Conservation (phyloP, 305 asterid species). For the Fraxinus baroniana region DNA sequence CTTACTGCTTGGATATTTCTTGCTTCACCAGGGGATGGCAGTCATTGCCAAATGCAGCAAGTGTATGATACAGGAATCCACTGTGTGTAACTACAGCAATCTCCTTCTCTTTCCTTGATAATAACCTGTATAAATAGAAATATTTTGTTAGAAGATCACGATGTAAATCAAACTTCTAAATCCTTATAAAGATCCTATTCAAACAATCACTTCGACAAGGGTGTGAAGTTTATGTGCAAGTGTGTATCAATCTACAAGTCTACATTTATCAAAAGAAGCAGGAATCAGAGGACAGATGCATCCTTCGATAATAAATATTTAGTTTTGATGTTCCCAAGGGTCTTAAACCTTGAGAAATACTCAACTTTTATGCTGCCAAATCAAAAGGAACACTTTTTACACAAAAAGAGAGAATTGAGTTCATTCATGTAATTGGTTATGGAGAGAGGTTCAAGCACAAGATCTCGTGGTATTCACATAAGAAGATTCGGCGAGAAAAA, state of each 20-base stretch:
- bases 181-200: constrained; percentile 7
- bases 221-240: neutral
- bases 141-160: neutral
- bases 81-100: constrained; percentile 90
- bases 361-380: neutral
- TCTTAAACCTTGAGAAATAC: neutral
- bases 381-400: neutral
- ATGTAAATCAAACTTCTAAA: neutral
- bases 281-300: neutral
- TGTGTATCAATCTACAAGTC: neutral
- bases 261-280: neutral
- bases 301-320: neutral
- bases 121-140: constrained; percentile 49
- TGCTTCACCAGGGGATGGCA: constrained; percentile 66
- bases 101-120: constrained; percentile 76
- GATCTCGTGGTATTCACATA: neutral
- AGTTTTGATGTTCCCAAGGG: neutral
- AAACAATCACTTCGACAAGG: neutral
- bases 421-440: neutral
- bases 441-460: neutral
- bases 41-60: constrained; percentile 62
- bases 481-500: neutral
- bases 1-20: constrained; percentile 77
- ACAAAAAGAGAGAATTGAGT: neutral
- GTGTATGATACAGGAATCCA: constrained; percentile 78